Evolutionary conservation across 495 filamentous ascomycete genomes (phyloP).

Genomic region (Penicillium waksmanii): DNA sequence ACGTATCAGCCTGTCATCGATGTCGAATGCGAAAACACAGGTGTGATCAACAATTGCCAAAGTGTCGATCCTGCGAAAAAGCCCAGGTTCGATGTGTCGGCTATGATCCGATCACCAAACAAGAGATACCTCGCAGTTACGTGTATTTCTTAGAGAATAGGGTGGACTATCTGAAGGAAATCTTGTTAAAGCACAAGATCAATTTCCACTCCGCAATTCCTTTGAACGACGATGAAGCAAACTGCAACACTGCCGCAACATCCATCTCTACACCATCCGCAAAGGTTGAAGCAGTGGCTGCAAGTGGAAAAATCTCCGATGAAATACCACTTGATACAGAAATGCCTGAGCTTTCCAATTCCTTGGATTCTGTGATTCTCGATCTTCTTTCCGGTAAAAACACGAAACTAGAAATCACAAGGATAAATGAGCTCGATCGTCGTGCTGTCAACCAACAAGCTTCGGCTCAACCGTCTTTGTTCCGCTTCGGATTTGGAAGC

Average conservation of each 20-base stretch:
- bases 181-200: slow-evolving; percentile 69
- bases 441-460: background rate
- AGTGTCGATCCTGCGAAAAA: slow-evolving; percentile 87
- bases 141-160: slow-evolving; percentile 90
- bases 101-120: slow-evolving; percentile 92
- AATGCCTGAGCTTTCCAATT: background rate
- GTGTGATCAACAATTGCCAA: slow-evolving; percentile 87
- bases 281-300: background rate
- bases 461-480: background rate
- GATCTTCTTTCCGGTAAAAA: background rate
- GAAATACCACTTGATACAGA: background rate
- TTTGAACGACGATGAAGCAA: slow-evolving; percentile 46
- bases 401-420: background rate
- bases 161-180: slow-evolving; percentile 73
- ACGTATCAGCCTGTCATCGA: slow-evolving; percentile 91
- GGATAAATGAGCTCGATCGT: background rate
- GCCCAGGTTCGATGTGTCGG: slow-evolving; percentile 84
- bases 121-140: slow-evolving; percentile 90
- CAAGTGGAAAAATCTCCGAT: background rate
- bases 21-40: slow-evolving; percentile 90
- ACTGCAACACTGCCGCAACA: background rate
- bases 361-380: background rate
- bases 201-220: slow-evolving; percentile 70
- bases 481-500: background rate
- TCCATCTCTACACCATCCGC: background rate